Conservation (phyloP, 1,284 basidiomycete genomes). For the Peniophora sp. region DNA sequence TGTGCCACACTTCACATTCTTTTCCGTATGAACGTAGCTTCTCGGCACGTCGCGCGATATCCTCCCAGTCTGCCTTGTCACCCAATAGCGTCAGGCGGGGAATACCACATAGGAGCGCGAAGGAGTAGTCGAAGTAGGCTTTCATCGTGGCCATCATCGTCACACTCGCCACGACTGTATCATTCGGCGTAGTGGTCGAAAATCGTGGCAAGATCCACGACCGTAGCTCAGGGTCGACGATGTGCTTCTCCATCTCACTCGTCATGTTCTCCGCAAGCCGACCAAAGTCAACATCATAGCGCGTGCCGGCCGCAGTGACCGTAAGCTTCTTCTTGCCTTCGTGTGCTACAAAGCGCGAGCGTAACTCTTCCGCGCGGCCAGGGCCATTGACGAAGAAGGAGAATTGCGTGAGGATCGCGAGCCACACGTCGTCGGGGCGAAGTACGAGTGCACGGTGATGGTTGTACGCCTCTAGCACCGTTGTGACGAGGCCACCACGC, state of each 20-base stretch:
- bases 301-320: conserved; percentile 13
- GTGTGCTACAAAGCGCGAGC: conserved; percentile 31
- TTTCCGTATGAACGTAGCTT: conserved; percentile 27
- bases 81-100: conserved; percentile 39
- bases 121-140: conserved; percentile 27
- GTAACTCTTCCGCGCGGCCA: conserved; percentile 30
- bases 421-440: conserved; percentile 38
- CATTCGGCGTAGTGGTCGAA: conserved; percentile 35
- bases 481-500: conserved; percentile 26
- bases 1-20: conserved; percentile 24
- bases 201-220: conserved; percentile 39
- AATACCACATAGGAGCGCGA: conserved; percentile 31
- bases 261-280: conserved; percentile 25
- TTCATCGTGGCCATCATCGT: conserved; percentile 38
- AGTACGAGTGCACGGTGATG: conserved; percentile 27
- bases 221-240: conserved; percentile 26
- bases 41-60: conserved; percentile 22
- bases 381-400: conserved; percentile 30
- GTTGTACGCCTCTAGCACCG: conserved; percentile 29
- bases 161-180: conserved; percentile 31
- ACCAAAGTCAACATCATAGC: conserved; percentile 25
- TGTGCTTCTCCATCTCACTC: conserved; percentile 22
- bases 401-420: conserved; percentile 36
- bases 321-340: conserved; percentile 26
- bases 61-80: conserved; percentile 26